Base-by-base conservation (phyloP, 345 rosid genomes). In the Lumnitzera littorea region DNA sequence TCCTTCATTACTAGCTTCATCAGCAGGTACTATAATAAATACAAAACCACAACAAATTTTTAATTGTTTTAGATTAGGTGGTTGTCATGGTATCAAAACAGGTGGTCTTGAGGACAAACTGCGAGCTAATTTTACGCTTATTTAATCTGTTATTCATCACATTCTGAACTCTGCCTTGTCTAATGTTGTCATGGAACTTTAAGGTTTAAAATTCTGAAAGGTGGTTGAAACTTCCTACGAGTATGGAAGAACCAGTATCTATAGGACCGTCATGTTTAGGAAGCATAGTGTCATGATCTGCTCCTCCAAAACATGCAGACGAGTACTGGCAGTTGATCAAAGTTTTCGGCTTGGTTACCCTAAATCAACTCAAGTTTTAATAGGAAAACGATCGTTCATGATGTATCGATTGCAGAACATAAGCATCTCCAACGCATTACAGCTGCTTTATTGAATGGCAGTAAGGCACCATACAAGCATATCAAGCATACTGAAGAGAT, bases 391-490 rank as follows among this genome's bases (percentile, higher is more conserved):
- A 57, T 76, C 79, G 4, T 76, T 74, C 11, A 74, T 23, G 53
- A 78, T 46, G 71, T 85, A 41, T 71, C 88, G 4, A 68, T 31
- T 2, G 81, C 75, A 52, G 84, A 77, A 51, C 90, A 82, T 70
- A 84, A 79, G 69, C 80, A 76, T 0, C 82, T 81, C 57, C 75
- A 82, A 13, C 78, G 83, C 20, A 60, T 84, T 36, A 82, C 87
- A 2, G 71, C 84, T 8, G 64, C 84, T 60, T 78, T 77, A 3
- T 70, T 84, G 62, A 84, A 75, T 46, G 87, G 84, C 13, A 78
- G 76, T 14, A 83, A 84, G 71, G 75, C 85, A 0, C 72, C 79
- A 16, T 79, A 83, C 54, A 10, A 47, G 5, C 79, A 84, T 74
- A 55, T 82, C 53, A 54, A 61, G 0, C 78, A 75, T 61, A 74